Evolutionary conservation across 306 rosid species (phyloP), one percentile per base, ranked within the genome.

Genomic region (Lupinus albus): DNA sequence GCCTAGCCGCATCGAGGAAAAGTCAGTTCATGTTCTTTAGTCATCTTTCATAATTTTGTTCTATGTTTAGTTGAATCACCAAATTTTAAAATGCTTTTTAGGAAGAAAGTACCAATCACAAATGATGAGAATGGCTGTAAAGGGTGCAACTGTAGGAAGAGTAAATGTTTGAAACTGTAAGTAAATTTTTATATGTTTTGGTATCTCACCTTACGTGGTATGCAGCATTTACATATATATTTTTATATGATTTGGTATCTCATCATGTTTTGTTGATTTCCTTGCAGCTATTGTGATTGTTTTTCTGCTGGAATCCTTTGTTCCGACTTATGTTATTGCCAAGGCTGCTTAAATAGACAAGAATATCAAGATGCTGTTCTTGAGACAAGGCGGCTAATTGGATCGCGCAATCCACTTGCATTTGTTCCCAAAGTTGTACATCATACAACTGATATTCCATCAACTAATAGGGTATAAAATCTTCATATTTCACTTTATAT

Each of bases 111-210:
- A 3, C 4, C 30, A 25, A 25, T 4, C 50, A 15, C 61, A 51
- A 55, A 5, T 46, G 82, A 80, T 41, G 67, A 44, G 25, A 81
- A 70, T 70, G 88, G 76, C 9, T 45, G 79, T 76, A 90, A 77
- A 57, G 74, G 71, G 44, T 90, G 97, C 87, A 82, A 82, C 71
- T 90, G 97, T 70, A 84, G 47, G 79, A 90, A 79, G 81, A 79
- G 76, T 66, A 79, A 79, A 76, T 90, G 97, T 80, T 61, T 90
- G 82, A 87, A 90, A 79, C 90, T 90, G 97, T 90, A 71, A 79
- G 96, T 72, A 25, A 54, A 53, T 56, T 32, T 78, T 64, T 64
- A 28, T 16, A 15, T 53, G 45, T 51, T 49, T 20, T 62, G 13
- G 57, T n/a, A 25, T 60, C 3, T 41, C 36, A 42, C 66, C 28